These are phyloP conservation scores for Aspergillus sclerotioniger DNA, from an alignment of 495 filamentous ascomycete genomes.

Conservation along the genomic window DNA sequence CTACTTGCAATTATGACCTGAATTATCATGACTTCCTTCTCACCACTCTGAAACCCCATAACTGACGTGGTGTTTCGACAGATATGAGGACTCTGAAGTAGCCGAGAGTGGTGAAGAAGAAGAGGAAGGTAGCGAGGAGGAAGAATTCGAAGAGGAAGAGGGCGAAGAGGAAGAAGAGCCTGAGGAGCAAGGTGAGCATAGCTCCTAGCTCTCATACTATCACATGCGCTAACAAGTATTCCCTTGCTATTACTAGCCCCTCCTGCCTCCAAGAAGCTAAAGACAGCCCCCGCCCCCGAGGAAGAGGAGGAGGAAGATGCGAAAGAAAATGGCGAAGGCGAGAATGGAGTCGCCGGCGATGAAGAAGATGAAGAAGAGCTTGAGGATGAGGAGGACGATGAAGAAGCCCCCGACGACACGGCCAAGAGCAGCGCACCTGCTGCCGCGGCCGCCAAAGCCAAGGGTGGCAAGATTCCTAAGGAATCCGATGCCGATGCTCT, in stretches of 20 bases:
- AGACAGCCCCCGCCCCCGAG: constrained; percentile 29
- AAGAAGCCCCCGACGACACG: constrained; percentile 28
- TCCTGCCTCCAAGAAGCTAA: constrained; percentile 43
- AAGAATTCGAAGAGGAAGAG: constrained; percentile 34
- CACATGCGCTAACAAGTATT: background rate
- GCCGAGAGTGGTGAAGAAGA: constrained; percentile 40
- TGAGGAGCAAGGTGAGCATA: constrained; percentile 25
- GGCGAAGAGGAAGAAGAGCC: constrained; percentile 30
- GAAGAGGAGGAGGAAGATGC: constrained; percentile 34
- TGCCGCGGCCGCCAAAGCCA: constrained; percentile 39
- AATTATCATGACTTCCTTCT: background rate
- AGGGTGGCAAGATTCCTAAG: constrained; percentile 47
- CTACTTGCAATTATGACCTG: background rate
- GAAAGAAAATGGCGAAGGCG: constrained; percentile 28
- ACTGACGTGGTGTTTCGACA: constrained; percentile 12
- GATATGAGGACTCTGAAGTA: constrained; percentile 54
- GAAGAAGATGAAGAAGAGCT: constrained; percentile 32
- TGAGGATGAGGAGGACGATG: constrained; percentile 28
- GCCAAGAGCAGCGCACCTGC: constrained; percentile 43
- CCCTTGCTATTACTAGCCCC: constrained; percentile 23
- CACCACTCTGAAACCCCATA: background rate
- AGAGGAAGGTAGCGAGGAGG: constrained; percentile 30
- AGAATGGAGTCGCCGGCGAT: constrained; percentile 27
- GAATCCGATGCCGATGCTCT: constrained; percentile 47
- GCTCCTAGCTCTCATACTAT: background rate